Percentiles rank a stretch among this genome's conserved stretches.
Evolutionary conservation across 352 stramenopile genomes (phyloP).

Genomic region (Globisporangium camurandrum): DNA sequence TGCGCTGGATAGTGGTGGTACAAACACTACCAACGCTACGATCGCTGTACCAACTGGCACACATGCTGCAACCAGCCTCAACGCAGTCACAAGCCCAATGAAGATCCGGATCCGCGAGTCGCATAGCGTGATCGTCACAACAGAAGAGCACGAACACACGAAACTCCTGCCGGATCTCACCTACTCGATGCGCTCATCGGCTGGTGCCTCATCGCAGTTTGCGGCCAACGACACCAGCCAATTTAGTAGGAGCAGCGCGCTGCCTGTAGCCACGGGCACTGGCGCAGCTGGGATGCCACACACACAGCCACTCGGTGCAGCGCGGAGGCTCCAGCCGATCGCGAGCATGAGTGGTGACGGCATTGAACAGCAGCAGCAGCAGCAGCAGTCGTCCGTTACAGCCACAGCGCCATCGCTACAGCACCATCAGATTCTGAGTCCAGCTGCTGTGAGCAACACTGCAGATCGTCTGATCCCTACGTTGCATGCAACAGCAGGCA

Average conservation of each 20-base stretch:
- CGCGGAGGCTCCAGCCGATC: slow-evolving; percentile 11
- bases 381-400: background rate
- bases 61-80: background rate
- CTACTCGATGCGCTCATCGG: slow-evolving; percentile 9
- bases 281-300: background rate
- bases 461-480: background rate
- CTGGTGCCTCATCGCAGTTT: background rate
- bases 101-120: slow-evolving; percentile 11
- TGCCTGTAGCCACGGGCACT: background rate
- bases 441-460: no score
- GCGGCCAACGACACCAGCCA: background rate
- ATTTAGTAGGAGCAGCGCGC: background rate
- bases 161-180: slow-evolving; percentile 7
- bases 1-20: background rate
- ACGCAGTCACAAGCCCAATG: slow-evolving; percentile 1
- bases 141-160: slow-evolving; percentile 8
- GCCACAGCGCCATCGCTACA: background rate
- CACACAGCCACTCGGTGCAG: slow-evolving; percentile 2
- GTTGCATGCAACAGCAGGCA: background rate
- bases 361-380: background rate
- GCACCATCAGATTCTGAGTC: background rate
- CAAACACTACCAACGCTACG: background rate
- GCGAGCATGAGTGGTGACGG: background rate
- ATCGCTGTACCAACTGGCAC: background rate
- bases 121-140: slow-evolving; percentile 5